These are phyloP conservation scores for Thraustochytrium sp. DNA, from an alignment of 352 stramenopile species.

Conservation along the genomic window DNA sequence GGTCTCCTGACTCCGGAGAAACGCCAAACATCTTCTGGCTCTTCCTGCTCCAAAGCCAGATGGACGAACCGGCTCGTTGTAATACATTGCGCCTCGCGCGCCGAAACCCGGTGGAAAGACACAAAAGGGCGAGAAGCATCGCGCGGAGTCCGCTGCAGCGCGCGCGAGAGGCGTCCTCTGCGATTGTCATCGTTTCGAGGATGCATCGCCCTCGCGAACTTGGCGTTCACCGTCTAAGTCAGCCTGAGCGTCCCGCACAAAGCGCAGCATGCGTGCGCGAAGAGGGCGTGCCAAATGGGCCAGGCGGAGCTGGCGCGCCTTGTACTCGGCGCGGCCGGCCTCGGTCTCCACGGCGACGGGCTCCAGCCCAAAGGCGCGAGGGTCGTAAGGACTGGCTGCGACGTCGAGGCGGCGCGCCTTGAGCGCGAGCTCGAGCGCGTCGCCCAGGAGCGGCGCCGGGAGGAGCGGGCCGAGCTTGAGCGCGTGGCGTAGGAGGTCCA, in stretches of 20 bases:
- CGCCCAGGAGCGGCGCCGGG: slow-evolving; percentile 53
- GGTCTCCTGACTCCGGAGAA: too few species aligned
- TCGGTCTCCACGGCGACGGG: slow-evolving; percentile 61
- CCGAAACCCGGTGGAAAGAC: too few species aligned
- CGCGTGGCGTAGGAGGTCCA: slow-evolving; percentile 71
- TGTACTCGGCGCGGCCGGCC: slow-evolving; percentile 59
- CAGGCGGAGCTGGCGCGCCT: slow-evolving; percentile 55
- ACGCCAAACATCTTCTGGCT: too few species aligned
- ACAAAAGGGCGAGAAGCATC: too few species aligned
- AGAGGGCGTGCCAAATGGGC: slow-evolving; percentile 58
- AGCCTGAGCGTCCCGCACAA: not conserved
- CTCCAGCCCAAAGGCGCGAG: slow-evolving; percentile 46
- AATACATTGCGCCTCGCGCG: too few species aligned
- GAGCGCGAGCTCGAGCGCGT: slow-evolving; percentile 59
- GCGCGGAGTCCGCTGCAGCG: too few species aligned
- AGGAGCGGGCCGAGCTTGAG: slow-evolving; percentile 61
- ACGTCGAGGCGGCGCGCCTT: slow-evolving; percentile 63
- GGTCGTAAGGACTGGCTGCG: slow-evolving; percentile 65
- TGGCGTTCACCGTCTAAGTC: not conserved
- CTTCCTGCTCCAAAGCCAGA: too few species aligned
- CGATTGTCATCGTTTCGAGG: not conserved
- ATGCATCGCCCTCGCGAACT: not conserved
- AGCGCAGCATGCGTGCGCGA: slow-evolving; percentile 53
- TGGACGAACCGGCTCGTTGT: too few species aligned
- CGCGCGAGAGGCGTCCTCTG: too few species aligned